phyloP scores from a whole-genome alignment of 2,329 filamentous ascomycete species.

The Didymella lethalis region DNA sequence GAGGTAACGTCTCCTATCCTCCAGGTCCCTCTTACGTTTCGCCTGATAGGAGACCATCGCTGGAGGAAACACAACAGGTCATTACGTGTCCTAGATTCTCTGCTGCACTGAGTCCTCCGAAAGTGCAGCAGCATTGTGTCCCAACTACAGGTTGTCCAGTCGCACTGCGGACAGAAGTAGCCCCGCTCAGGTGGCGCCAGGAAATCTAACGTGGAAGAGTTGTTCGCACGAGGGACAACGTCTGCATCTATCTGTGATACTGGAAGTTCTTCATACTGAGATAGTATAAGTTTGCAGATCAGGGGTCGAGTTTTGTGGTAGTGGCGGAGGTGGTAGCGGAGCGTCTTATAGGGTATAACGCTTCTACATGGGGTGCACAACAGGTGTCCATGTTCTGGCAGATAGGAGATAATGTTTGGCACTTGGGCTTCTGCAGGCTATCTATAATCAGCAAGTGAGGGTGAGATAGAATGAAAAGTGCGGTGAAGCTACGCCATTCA shows the following conservation, averaged over 20 bases:
- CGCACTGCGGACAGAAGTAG: constrained; percentile 5
- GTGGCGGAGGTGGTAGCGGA: not conserved
- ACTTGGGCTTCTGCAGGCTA: constrained; percentile 2
- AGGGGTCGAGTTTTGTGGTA: not conserved
- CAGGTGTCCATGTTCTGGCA: constrained; percentile 5
- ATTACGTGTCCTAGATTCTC: not conserved
- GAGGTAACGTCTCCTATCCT: not conserved
- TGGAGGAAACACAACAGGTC: not conserved
- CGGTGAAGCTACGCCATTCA: not conserved
- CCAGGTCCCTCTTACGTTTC: not conserved
- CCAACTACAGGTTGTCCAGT: constrained; percentile 4
- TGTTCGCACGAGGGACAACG: not conserved
- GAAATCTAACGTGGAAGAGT: not conserved
- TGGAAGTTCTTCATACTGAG: not conserved
- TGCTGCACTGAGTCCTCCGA: not conserved
- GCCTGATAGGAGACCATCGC: not conserved
- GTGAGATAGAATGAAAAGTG: not conserved
- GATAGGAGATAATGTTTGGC: constrained; percentile 2
- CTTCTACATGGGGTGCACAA: constrained; percentile 5
- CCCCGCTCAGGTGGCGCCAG: not conserved
- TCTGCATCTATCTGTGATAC: not conserved
- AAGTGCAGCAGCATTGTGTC: constrained; percentile 1
- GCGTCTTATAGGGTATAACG: constrained; percentile 8
- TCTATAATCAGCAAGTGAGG: constrained; percentile 4
- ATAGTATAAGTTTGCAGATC: not conserved